A percentile compares a stretch with the other conserved stretches of the same genome.
These are phyloP conservation scores for Martensiomyces pterosporus DNA, from an alignment of 192 early-diverging fungal genomes.

Conservation along the genomic window DNA sequence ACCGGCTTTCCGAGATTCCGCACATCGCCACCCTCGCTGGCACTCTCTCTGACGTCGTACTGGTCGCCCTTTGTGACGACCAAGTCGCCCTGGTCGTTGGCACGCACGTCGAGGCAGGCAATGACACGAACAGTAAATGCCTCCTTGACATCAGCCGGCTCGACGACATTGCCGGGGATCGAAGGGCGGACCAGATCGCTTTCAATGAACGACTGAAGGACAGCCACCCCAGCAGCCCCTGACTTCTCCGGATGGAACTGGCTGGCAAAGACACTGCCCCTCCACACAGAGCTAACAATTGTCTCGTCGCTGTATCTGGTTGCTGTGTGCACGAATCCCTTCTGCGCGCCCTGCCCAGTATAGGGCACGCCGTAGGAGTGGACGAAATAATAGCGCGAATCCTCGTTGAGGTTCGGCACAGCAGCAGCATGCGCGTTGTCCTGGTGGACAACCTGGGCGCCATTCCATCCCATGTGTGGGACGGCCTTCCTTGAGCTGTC, in stretches of 20 bases:
- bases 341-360: slow-evolving; percentile 40
- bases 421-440: slow-evolving; percentile 1
- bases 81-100: slow-evolving; percentile 95
- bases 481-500: slow-evolving; percentile 72
- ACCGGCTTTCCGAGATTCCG: slow-evolving; percentile 98
- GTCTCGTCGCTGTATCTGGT: slow-evolving; percentile 87
- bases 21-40: slow-evolving; percentile 58
- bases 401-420: slow-evolving; percentile 45
- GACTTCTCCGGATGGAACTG: slow-evolving; percentile 99
- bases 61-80: slow-evolving; percentile 99
- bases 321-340: slow-evolving; percentile 72
- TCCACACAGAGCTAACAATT: slow-evolving; percentile 79
- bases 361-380: slow-evolving; percentile 90
- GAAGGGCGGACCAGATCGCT: slow-evolving; percentile 31
- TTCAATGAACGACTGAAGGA: slow-evolving; percentile 78
- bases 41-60: slow-evolving; percentile 90
- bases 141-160: slow-evolving; percentile 39
- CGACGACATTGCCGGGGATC: not conserved
- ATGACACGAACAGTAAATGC: slow-evolving; percentile 85
- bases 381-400: slow-evolving; percentile 89
- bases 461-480: slow-evolving; percentile 99
- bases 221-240: slow-evolving; percentile 79
- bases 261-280: slow-evolving; percentile 88
- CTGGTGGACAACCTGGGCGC: slow-evolving; percentile 20
- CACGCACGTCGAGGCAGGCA: slow-evolving; percentile 94